phyloP scores from a whole-genome alignment of 306 rosid genomes.

The Glycine latifolia region DNA sequence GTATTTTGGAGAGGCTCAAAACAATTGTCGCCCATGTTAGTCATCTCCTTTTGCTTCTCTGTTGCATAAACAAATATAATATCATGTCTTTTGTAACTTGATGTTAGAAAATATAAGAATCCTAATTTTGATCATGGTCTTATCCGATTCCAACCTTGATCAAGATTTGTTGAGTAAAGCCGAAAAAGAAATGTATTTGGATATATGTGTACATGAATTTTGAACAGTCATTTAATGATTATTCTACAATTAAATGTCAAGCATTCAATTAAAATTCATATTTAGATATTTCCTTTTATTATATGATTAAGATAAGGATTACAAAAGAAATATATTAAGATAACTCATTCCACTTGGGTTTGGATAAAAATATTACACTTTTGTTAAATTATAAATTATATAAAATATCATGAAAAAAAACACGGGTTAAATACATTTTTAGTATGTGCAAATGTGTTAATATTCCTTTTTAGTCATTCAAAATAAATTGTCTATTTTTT shows the following conservation, averaged over 20 bases:
- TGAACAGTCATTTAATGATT: background rate
- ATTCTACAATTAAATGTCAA: background rate
- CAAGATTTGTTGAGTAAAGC: background rate
- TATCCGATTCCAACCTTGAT: background rate
- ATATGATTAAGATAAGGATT: constrained; percentile 21
- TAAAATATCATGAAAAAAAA: background rate
- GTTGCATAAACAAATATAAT: constrained; percentile 44
- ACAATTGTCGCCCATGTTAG: constrained; percentile 36
- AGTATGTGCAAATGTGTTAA: too few species aligned
- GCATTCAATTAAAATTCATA: background rate
- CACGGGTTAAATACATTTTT: too few species aligned
- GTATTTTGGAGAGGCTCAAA: constrained; percentile 34
- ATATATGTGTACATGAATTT: background rate
- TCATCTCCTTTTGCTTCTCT: constrained; percentile 49
- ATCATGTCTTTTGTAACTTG: background rate
- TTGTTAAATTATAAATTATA: background rate
- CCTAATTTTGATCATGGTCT: background rate
- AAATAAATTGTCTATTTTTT: too few species aligned
- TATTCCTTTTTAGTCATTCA: too few species aligned
- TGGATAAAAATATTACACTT: constrained; percentile 38
- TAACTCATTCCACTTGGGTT: background rate
- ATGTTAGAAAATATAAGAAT: background rate
- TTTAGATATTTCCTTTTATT: constrained; percentile 30
- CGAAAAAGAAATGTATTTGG: background rate
- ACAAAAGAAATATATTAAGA: too few species aligned